Evolutionary conservation across 129 eudicot genomes (phyloP), one percentile per base, ranked within the genome.

Genomic region (Pittosporum tobira): DNA sequence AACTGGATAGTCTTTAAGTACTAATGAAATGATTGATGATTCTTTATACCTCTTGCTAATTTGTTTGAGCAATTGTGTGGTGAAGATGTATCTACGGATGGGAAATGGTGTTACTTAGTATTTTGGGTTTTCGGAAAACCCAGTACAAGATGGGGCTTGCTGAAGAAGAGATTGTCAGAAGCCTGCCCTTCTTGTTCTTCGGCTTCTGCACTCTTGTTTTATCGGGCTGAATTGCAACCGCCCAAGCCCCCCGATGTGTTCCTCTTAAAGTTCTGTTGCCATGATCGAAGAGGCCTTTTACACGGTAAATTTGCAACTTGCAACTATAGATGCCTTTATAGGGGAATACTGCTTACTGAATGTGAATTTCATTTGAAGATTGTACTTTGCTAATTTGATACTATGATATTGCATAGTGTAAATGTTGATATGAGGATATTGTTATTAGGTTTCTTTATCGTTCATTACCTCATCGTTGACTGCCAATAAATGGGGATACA

Each of bases 31-130:
- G 7, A 24, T 50, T 21, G 55, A 19, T 51, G 14, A 5, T 27
- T 38, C 8, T 25, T 25, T 50, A 42, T 34, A 20, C 36, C 40
- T 38, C 16, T 59, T 50, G 44, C 6, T 51, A 28, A 59, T 44
- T 62, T 19, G 3, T 63, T 12, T 24, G 4, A 49, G 63, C 40
- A 25, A 40, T 63, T 69, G 42, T 61, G 57, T 48, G 58, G 7
- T 80, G 72, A 24, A 90, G 97, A 90, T 78, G 83, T 90, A 55
- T 83, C 98, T 0, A 91, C 98, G 5, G 95, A 86, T 47, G 95
- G 95, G 66, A 86, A 81, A 51, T 86, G 98, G 98, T 91, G 95
- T 73, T 90, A 75, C 71, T 49, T 91, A 57, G 83, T 91, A 62
- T 82, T 86, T 50, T 86, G 95, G 95, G 95, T 83, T 14, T 47